phyloP scores from a whole-genome alignment of 2,329 filamentous ascomycete species.

The Pyrenophora tritici-repentis region DNA sequence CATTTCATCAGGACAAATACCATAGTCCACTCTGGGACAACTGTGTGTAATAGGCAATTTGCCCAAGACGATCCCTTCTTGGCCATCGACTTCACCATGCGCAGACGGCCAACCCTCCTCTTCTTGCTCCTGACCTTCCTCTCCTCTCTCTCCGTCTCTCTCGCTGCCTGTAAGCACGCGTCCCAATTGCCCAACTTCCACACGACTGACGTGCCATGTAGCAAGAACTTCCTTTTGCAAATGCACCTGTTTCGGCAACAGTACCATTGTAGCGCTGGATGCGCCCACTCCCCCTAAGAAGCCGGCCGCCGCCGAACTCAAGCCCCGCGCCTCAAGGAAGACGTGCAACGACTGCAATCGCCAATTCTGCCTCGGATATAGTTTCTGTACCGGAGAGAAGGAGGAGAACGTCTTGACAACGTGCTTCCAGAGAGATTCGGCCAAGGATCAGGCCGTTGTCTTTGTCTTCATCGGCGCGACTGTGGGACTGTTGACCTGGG shows the following conservation, averaged over 20 bases:
- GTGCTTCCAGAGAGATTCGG: conserved; percentile 71
- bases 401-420: conserved; percentile 69
- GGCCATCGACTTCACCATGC: conserved; percentile 22
- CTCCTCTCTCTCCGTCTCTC: conserved; percentile 44
- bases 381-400: conserved; percentile 64
- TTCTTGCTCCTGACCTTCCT: conserved; percentile 37
- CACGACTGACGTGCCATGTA: conserved; percentile 21
- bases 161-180: conserved; percentile 51
- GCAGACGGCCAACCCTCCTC: conserved; percentile 26
- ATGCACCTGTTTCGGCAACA: conserved; percentile 71
- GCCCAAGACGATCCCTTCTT: background rate
- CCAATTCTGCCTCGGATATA: conserved; percentile 67
- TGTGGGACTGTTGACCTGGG: conserved; percentile 64
- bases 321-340: conserved; percentile 45
- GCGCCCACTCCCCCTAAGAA: conserved; percentile 44
- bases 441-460: conserved; percentile 69
- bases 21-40: background rate
- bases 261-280: conserved; percentile 69
- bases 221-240: conserved; percentile 70
- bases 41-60: background rate
- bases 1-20: background rate
- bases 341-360: conserved; percentile 71
- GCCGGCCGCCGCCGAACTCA: conserved; percentile 13
- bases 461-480: conserved; percentile 69
- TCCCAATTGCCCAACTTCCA: background rate